Conservation (phyloP, 139 green algal genomes). For the Volvox reticuliferus region DNA sequence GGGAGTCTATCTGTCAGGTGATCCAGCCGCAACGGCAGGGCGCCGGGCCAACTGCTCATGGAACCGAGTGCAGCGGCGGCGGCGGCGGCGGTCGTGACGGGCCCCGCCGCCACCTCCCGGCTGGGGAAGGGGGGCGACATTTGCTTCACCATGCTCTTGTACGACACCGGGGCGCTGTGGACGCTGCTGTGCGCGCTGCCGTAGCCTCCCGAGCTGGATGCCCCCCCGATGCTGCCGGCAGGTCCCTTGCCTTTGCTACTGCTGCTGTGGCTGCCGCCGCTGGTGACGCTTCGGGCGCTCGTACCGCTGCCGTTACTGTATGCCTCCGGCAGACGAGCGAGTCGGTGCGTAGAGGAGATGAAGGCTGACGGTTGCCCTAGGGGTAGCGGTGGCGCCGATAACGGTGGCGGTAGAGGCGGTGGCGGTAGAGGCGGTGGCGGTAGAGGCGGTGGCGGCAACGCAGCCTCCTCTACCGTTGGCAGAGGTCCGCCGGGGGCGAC, state of each 20-base stretch:
- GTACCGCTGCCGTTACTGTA: neutral
- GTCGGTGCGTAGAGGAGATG: neutral
- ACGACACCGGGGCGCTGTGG: neutral
- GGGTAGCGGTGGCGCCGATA: neutral
- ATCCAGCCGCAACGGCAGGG: neutral
- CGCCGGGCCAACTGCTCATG: neutral
- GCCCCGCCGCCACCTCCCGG: neutral
- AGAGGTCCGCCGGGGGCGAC: neutral
- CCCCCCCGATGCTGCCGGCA: neutral
- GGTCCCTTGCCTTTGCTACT: neutral
- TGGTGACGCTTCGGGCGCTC: neutral
- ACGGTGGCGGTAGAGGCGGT: neutral
- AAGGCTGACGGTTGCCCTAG: neutral
- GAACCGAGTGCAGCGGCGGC: neutral
- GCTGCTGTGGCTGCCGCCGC: neutral
- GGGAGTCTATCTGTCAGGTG: neutral
- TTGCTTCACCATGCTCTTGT: slow-evolving; percentile 25
- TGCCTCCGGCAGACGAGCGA: neutral
- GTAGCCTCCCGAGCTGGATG: neutral
- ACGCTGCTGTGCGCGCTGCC: neutral
- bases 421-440: neutral
- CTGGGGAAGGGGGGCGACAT: neutral
- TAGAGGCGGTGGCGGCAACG: neutral
- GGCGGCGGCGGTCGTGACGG: neutral
- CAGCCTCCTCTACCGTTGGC: neutral